Percentiles rank a stretch among this genome's conserved stretches.
Conservation (phyloP, 495 filamentous ascomycete species). For the Tetracladium marchalianum region DNA sequence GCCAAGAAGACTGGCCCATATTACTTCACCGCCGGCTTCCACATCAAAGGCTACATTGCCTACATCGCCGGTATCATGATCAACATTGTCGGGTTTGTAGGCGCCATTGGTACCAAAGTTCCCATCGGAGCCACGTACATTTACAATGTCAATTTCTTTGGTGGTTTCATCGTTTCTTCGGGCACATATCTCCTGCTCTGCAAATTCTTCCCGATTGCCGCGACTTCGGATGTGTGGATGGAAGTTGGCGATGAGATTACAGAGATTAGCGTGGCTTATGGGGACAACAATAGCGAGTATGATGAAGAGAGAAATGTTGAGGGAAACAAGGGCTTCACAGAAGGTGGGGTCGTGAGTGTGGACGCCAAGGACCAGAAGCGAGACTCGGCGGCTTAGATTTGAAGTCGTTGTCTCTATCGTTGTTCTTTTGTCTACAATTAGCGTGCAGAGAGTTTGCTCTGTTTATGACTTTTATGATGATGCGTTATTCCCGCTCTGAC, state of each 20-base stretch:
- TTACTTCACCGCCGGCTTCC: slow-evolving; percentile 62
- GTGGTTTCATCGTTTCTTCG: slow-evolving; percentile 63
- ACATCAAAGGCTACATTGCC: slow-evolving; percentile 75
- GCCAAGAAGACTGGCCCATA: slow-evolving; percentile 58
- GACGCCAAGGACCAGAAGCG: slow-evolving; percentile 1
- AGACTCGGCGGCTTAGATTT: slow-evolving; percentile 6
- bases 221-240: slow-evolving; percentile 65
- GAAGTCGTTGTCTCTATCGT: too few species aligned
- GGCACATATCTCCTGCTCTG: slow-evolving; percentile 61
- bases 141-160: slow-evolving; percentile 86
- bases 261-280: slow-evolving; percentile 38
- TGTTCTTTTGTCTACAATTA: too few species aligned
- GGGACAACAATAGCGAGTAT: slow-evolving; percentile 12
- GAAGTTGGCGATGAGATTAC: slow-evolving; percentile 65
- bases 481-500: too few species aligned
- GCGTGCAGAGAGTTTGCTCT: too few species aligned
- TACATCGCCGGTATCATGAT: slow-evolving; percentile 81
- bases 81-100: slow-evolving; percentile 89
- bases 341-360: neutral
- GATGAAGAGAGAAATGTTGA: slow-evolving; percentile 5
- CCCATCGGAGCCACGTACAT: slow-evolving; percentile 78
- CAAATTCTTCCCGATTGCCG: slow-evolving; percentile 60
- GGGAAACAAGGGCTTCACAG: neutral
- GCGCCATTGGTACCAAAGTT: slow-evolving; percentile 56
- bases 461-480: too few species aligned